Evolutionary conservation across 768 basidiomycete genomes (phyloP).

Genomic region (Cystobasidium ongulense): DNA sequence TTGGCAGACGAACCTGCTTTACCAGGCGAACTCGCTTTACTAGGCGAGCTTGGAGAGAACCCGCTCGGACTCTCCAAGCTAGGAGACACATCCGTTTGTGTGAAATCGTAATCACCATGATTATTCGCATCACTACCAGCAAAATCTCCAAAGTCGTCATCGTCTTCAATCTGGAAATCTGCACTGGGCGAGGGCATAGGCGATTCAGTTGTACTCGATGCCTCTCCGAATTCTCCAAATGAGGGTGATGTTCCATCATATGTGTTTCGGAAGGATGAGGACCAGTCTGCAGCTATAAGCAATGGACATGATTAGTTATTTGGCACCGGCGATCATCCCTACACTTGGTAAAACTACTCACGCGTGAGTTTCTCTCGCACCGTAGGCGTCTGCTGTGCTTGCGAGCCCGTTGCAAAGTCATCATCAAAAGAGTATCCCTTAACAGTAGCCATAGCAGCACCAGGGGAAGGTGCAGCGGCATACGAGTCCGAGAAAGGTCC

Average conservation of each 20-base stretch:
- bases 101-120: constrained; percentile 29
- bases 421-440: constrained; percentile 20
- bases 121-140: neutral
- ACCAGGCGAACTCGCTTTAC: neutral
- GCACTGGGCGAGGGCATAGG: neutral
- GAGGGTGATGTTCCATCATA: constrained; percentile 3
- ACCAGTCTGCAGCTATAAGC: constrained; percentile 26
- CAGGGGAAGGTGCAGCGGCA: constrained; percentile 11
- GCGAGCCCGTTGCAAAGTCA: constrained; percentile 17
- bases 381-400: neutral
- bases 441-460: neutral
- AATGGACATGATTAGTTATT: neutral
- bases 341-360: neutral
- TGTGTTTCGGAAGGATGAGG: constrained; percentile 18
- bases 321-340: neutral
- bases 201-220: constrained; percentile 6
- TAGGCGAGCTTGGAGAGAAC: neutral
- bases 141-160: constrained; percentile 29
- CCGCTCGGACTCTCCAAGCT: neutral
- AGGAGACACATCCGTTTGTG: neutral
- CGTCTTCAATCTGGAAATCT: constrained; percentile 14
- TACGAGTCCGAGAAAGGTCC: constrained; percentile 20
- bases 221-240: constrained; percentile 25
- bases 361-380: neutral
- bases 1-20: neutral